Base-by-base conservation (phyloP, 2,329 filamentous ascomycete genomes). In the Penicillium sp. region DNA sequence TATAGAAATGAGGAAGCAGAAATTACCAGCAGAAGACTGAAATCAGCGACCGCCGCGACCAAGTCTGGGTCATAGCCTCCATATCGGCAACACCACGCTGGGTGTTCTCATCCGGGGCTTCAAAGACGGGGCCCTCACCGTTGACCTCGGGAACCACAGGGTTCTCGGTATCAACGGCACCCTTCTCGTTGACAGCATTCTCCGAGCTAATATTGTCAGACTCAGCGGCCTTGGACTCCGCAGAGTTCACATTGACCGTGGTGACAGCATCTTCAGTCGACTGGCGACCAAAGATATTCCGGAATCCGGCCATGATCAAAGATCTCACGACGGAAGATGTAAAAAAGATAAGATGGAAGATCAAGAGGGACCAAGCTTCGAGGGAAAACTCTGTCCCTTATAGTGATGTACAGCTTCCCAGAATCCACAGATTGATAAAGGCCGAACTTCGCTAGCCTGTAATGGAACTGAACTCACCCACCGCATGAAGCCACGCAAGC, bases 61-160 rank as follows among this genome's bases (percentile, higher is more conserved):
- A 81, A 26, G 72, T 74, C 60, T 78, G 64, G 16, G 79, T 75
- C 5, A 78, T 71, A 11, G 79, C 79, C 66, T 81, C 77, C 16
- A 77, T 73, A 55, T 78, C 74, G 54, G 78, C 71, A n/a, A 80
- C 77, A 70, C 78, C 78, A n/a, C 65, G 51, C 37, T 75, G 69
- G 10, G 71, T 70, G 59, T 70, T 53, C 19, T 63, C 59, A 24
- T 48, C 48, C 16, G 55, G 55, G 14, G 37, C 22, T 24, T 37
- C 37, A 13, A 43, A 45, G n/a, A 27, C 22, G 24, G 21, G 21
- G 21, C 39, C 48, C 19, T 46, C 16, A 16, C 31, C 19, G 10
- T 46, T 14, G 6, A 37, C 27, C 6, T 53, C 16, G 16, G 35
- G 14, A 11, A 27, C 27, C 13, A 29, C 13, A n/a, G 35, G 27